Evolutionary conservation across 164 flowering plant species (phyloP).

Genomic region (Magnolia sinica): DNA sequence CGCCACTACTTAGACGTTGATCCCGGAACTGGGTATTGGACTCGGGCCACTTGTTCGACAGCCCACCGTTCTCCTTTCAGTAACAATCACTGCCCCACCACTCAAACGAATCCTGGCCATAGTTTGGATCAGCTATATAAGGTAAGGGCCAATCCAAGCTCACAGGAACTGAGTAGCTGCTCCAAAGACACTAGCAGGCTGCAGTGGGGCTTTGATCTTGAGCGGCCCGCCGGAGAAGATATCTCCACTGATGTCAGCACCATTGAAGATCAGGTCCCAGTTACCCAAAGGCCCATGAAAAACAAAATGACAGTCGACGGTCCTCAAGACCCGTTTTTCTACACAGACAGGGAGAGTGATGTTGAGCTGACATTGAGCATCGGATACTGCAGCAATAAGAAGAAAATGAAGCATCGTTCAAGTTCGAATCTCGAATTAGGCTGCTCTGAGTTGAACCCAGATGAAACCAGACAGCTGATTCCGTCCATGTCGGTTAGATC

Average conservation of each 20-base stretch:
- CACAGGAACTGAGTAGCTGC: slow-evolving; percentile 35
- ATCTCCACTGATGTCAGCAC: slow-evolving; percentile 16
- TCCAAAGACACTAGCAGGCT: slow-evolving; percentile 31
- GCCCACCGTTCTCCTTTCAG: slow-evolving; percentile 14
- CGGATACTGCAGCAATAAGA: slow-evolving; percentile 36
- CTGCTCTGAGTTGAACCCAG: slow-evolving; percentile 9
- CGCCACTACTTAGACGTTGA: slow-evolving; percentile 5
- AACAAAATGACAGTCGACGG: slow-evolving; percentile 11
- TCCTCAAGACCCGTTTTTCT: not conserved
- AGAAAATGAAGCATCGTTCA: slow-evolving; percentile 14
- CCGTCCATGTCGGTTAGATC: slow-evolving; percentile 23
- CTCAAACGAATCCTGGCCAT: slow-evolving; percentile 11
- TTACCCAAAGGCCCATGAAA: slow-evolving; percentile 12
- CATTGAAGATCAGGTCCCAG: slow-evolving; percentile 17
- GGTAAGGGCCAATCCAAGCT: slow-evolving; percentile 23
- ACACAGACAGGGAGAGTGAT: slow-evolving; percentile 30
- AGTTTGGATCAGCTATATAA: slow-evolving; percentile 15
- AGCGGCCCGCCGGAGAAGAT: slow-evolving; percentile 34
- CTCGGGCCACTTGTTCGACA: slow-evolving; percentile 14
- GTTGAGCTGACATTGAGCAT: slow-evolving; percentile 65
- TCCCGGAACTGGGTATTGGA: slow-evolving; percentile 20
- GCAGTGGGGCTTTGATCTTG: slow-evolving; percentile 44
- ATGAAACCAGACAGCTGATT: slow-evolving; percentile 18
- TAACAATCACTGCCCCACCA: slow-evolving; percentile 13
- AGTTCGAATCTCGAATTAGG: slow-evolving; percentile 6